Evolutionary conservation across 140 eudicot genomes (phyloP).

Genomic region (Anethum foeniculum): DNA sequence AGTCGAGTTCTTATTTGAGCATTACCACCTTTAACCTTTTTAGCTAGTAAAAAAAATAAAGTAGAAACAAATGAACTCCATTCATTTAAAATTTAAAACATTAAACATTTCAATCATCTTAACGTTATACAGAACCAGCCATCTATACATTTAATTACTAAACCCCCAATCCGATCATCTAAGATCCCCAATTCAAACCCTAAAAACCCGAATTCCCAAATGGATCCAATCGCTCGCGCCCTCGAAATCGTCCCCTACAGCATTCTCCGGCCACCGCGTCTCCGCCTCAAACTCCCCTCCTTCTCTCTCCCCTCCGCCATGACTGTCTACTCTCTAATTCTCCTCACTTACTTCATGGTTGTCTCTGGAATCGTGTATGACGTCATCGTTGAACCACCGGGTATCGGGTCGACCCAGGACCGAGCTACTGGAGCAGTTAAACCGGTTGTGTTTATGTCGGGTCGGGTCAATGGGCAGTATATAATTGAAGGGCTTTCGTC

Average conservation of each 20-base stretch:
- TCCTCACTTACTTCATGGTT: constrained; percentile 91
- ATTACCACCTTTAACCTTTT: too few species aligned
- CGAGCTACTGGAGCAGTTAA: constrained; percentile 62
- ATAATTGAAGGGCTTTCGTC: constrained; percentile 87
- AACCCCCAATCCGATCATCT: neutral
- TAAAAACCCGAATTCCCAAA: constrained; percentile 14
- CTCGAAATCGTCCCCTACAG: constrained; percentile 55
- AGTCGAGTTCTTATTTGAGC: too few species aligned
- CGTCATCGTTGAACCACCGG: constrained; percentile 96
- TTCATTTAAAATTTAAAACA: too few species aligned
- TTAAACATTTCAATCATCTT: too few species aligned
- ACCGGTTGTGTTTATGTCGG: constrained; percentile 81
- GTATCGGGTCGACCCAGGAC: constrained; percentile 87
- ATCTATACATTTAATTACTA: too few species aligned
- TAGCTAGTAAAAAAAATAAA: too few species aligned
- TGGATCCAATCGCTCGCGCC: constrained; percentile 61
- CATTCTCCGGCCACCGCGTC: constrained; percentile 90
- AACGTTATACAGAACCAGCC: too few species aligned
- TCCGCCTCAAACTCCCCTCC: constrained; percentile 80
- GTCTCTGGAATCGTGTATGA: constrained; percentile 96
- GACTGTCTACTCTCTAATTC: constrained; percentile 70
- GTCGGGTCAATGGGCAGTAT: constrained; percentile 92
- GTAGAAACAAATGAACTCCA: too few species aligned
- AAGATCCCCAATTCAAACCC: constrained; percentile 2
- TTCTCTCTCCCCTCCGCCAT: constrained; percentile 76